Evolutionary conservation across 2,329 filamentous ascomycete genomes (phyloP).

Genomic region (Penicillium hesseltinei): DNA sequence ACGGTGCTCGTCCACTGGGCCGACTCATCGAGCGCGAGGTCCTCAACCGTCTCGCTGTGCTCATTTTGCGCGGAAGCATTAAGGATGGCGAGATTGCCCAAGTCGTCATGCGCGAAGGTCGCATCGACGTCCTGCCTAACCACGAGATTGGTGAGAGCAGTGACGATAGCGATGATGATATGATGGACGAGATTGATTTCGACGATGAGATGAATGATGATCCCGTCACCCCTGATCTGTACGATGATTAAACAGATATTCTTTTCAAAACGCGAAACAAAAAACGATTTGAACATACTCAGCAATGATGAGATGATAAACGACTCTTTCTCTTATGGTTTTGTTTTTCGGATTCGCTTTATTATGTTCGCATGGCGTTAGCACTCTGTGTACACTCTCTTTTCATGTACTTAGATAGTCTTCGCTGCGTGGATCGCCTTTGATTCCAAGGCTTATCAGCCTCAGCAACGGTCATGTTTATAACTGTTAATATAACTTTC

Average conservation of each 20-base stretch:
- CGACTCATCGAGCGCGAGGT: conserved; percentile 97
- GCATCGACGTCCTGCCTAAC: conserved; percentile 79
- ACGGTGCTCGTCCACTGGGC: conserved; percentile 84
- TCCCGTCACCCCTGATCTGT: conserved; percentile 61
- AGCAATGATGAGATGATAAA: conserved; percentile 2
- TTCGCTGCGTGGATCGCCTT: not conserved
- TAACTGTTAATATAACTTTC: not conserved
- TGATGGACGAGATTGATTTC: conserved; percentile 73
- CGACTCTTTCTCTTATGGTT: not conserved
- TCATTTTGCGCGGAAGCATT: conserved; percentile 82
- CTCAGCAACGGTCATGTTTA: not conserved
- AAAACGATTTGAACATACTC: not conserved
- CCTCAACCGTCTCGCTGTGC: conserved; percentile 84
- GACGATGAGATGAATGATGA: conserved; percentile 67
- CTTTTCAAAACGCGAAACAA: not conserved
- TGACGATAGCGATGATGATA: conserved; percentile 60
- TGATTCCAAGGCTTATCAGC: not conserved
- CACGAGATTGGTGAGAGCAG: conserved; percentile 59
- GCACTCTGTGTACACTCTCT: not conserved
- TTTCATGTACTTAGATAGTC: not conserved
- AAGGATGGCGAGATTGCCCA: conserved; percentile 79
- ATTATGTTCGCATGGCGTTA: not conserved
- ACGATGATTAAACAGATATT: conserved; percentile 49
- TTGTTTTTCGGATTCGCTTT: not conserved
- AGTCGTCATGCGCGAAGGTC: conserved; percentile 75